phyloP scores from a whole-genome alignment of 2,329 filamentous ascomycete genomes.

The Paecilomyces dactylethromorphus region DNA sequence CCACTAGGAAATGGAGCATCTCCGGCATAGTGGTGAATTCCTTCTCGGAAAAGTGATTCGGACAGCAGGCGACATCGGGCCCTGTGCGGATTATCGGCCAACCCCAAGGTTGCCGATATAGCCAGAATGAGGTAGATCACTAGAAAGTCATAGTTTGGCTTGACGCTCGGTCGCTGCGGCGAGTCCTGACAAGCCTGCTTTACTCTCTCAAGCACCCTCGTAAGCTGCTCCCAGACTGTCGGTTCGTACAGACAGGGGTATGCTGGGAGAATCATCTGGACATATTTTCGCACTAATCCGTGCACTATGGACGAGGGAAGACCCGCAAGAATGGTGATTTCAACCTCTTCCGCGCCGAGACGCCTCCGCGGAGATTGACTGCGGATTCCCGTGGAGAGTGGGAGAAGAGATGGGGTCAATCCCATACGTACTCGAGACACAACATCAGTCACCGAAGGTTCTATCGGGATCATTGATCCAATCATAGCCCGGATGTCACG shows the following conservation, averaged over 20 bases:
- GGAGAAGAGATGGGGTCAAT: conserved; percentile 22
- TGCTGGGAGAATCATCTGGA: conserved; percentile 21
- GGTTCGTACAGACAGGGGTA: conserved; percentile 20
- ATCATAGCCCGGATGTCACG: conserved; percentile 21
- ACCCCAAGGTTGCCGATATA: conserved; percentile 22
- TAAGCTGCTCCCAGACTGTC: conserved; percentile 21
- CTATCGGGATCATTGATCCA: conserved; percentile 20
- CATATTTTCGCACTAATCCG: conserved; percentile 24
- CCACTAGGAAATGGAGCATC: conserved; percentile 20
- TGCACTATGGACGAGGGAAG: conserved; percentile 16
- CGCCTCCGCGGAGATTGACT: conserved; percentile 8
- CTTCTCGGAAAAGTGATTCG: conserved; percentile 24
- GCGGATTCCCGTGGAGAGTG: conserved; percentile 12
- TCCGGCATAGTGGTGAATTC: conserved; percentile 23
- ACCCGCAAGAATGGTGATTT: conserved; percentile 14
- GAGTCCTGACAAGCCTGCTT: conserved; percentile 4
- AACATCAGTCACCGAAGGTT: conserved; percentile 21
- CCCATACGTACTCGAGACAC: conserved; percentile 26
- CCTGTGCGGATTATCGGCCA: conserved; percentile 23
- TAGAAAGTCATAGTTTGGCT: conserved; percentile 23
- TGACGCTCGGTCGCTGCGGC: conserved; percentile 8
- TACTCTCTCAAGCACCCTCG: conserved; percentile 8
- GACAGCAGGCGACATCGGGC: conserved; percentile 25
- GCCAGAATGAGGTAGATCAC: conserved; percentile 26
- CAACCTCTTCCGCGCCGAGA: conserved; percentile 10